Evolutionary conservation across 1,139 yeast species (phyloP), one percentile per base, ranked within the genome.

Genomic region (Debaryomyces coudertii): DNA sequence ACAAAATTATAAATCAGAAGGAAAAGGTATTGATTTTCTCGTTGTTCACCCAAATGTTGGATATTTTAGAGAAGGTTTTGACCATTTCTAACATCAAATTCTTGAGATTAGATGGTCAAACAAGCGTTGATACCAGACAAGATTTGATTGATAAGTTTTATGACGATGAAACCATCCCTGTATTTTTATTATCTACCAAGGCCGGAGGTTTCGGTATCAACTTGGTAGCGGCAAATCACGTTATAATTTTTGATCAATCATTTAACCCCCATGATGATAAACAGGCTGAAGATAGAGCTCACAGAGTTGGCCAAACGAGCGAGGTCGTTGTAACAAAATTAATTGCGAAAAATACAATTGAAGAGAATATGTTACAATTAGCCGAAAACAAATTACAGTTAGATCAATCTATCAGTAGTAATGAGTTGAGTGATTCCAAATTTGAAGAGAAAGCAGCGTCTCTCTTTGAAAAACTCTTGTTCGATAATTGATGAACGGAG

Each of bases 151-250:
- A 92, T 68, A 82, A 82, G 54, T 93, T 89, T 62, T 86, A 90
- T 62, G 92, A 87, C 22, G 96, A 92, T 53, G 79, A 79, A 0
- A 77, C 83, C 2, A 88, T 93, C 52, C 95, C 96, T 0, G 87
- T 93, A 5, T 93, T 93, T 58, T 73, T 93, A 46, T 73, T 93
- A 36, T 88, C 97, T 7, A 93, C 99, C 3, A 90, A 89, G 62
- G 99, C 99, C 0, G 99, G 99, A 59, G 99, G 99, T 1, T 93
- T 93, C 68, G 99, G 99, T 49, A 93, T 93, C 66, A 93, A 93
- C 61, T 77, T 93, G 56, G 95, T 96, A 3, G 95, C 97, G 58
- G 99, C 99, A 7, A 93, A 90, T 61, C 83, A 86, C 50, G 99
- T 93, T 3, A 78, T 93, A 45, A 88, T 95, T 30, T 92, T 85